Percentiles rank a stretch among this genome's conserved stretches.
Evolutionary conservation across 306 rosid genomes (phyloP).

Genomic region (Oemleria cerasiformis): DNA sequence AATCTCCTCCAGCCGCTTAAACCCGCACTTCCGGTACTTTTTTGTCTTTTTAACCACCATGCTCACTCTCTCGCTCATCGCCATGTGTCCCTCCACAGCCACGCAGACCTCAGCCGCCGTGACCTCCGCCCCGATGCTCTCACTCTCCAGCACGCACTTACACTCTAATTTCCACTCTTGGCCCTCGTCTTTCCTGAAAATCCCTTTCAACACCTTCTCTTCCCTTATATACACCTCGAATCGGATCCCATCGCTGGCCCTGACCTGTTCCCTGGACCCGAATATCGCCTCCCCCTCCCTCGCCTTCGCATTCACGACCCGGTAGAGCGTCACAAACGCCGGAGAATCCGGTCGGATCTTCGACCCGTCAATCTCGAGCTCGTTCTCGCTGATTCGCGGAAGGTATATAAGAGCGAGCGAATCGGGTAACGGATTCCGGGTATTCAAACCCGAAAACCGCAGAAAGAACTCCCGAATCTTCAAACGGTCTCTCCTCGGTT

Average conservation of each 20-base stretch:
- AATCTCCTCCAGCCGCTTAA: slow-evolving; percentile 39
- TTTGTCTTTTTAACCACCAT: slow-evolving; percentile 26
- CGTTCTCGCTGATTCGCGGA: slow-evolving; percentile 37
- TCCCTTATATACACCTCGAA: slow-evolving; percentile 44
- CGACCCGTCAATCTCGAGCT: slow-evolving; percentile 36
- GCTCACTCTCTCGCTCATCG: slow-evolving; percentile 34
- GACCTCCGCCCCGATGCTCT: slow-evolving; percentile 3
- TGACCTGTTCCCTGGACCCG: slow-evolving; percentile 40
- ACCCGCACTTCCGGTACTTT: slow-evolving; percentile 18
- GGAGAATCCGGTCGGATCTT: slow-evolving; percentile 35
- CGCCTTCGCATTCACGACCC: slow-evolving; percentile 17
- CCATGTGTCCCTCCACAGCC: slow-evolving; percentile 40
- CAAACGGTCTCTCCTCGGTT: slow-evolving; percentile 10
- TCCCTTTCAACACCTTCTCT: slow-evolving; percentile 42
- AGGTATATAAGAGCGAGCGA: slow-evolving; percentile 41
- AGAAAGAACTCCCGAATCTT: slow-evolving; percentile 32
- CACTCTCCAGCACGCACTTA: slow-evolving; percentile 28
- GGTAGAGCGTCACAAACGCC: slow-evolving; percentile 44
- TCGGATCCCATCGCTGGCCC: slow-evolving; percentile 33
- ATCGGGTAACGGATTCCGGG: slow-evolving; percentile 25
- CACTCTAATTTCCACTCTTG: slow-evolving; percentile 47
- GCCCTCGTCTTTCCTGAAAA: slow-evolving; percentile 31
- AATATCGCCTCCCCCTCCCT: slow-evolving; percentile 21
- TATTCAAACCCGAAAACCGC: slow-evolving; percentile 26
- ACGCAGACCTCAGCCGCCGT: slow-evolving; percentile 40